Percentiles rank a stretch among this genome's conserved stretches.
phyloP scores from a whole-genome alignment of 768 basidiomycete genomes.

The Dioszegia aurantiaca region DNA sequence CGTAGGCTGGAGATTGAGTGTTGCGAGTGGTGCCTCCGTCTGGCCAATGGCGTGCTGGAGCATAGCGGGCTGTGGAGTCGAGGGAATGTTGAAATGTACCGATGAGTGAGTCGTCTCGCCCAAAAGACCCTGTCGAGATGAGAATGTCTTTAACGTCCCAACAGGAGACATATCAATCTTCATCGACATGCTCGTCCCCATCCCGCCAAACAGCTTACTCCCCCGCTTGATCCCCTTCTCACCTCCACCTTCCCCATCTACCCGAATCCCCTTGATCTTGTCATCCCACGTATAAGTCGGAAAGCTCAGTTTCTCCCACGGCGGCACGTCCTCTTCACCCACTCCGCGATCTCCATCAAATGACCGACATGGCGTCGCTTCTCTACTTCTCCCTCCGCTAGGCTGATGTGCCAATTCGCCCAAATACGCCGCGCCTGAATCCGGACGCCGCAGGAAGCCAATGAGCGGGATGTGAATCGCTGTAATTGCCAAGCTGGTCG shows the following conservation, averaged over 20 bases:
- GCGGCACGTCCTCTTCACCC: slow-evolving; percentile 11
- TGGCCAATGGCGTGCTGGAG: neutral
- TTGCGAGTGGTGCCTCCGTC: neutral
- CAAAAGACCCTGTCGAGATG: slow-evolving; percentile 3
- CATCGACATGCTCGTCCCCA: slow-evolving; percentile 5
- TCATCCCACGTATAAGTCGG: slow-evolving; percentile 19
- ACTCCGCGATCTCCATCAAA: neutral
- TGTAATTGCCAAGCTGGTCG: slow-evolving; percentile 21
- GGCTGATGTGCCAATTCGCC: slow-evolving; percentile 3
- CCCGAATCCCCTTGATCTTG: slow-evolving; percentile 11
- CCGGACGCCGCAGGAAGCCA: slow-evolving; percentile 25
- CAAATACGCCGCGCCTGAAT: slow-evolving; percentile 12
- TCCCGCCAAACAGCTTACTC: slow-evolving; percentile 8
- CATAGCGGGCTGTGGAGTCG: slow-evolving; percentile 2
- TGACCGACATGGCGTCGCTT: slow-evolving; percentile 4
- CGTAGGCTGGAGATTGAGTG: neutral
- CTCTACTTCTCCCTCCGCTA: slow-evolving; percentile 4
- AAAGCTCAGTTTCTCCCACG: slow-evolving; percentile 27
- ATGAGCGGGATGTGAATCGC: slow-evolving; percentile 22
- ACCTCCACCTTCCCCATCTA: slow-evolving; percentile 1
- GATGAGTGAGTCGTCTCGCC: neutral
- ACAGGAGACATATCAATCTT: slow-evolving; percentile 7
- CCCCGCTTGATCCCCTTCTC: neutral
- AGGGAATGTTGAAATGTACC: slow-evolving; percentile 8
- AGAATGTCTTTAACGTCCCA: slow-evolving; percentile 4